Evolutionary conservation across 495 filamentous ascomycete species (phyloP), one percentile per base, ranked within the genome.

Genomic region (Annulohypoxylon stygium): DNA sequence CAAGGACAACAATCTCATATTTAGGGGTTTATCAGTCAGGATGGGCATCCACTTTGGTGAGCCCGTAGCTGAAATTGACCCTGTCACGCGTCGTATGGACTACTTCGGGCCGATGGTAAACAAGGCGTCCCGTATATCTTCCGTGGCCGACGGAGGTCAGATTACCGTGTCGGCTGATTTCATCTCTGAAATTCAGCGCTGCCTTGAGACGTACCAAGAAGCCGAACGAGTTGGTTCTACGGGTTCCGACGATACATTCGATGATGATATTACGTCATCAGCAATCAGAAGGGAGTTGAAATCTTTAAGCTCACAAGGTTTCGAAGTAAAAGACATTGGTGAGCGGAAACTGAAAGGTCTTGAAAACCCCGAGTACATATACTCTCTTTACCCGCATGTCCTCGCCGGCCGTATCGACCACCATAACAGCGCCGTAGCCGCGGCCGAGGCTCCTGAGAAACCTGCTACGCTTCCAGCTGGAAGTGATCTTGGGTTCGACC

Each of bases 91-190:
- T 54, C 94, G 96, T 45, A 99, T 99, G 96, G 96, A 99, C 78
- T 99, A 99, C 81, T 98, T 98, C 80, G 96, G 96, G 8, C 96
- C 97, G 0, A 98, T 99, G 93, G 96, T 99, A 70, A 99, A 99
- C 80, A 93, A 95, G 68, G 93, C 96, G 0, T 91, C 95, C 55
- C 91, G 96, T 80, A 96, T 99, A 58, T 95, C 93, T 6, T 90
- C 92, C 41, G 93, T 93, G 59, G 96, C 96, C n/a, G 96, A 99
- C 78, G 96, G 96, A 43, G 96, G 96, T 2, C 95, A 99, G 80
- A 97, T 98, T 61, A 95, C 95, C 10, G 95, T 97, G 0, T 97
- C 94, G 1, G 92, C 94, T 2, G 96, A 99, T 78, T 98, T 98
- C 81, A 97, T 98, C 81, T 91, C 89, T 34, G 96, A 99, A 79